Evolutionary conservation across 805 yeast species (phyloP).

Genomic region (Hanseniaspora meyeri): DNA sequence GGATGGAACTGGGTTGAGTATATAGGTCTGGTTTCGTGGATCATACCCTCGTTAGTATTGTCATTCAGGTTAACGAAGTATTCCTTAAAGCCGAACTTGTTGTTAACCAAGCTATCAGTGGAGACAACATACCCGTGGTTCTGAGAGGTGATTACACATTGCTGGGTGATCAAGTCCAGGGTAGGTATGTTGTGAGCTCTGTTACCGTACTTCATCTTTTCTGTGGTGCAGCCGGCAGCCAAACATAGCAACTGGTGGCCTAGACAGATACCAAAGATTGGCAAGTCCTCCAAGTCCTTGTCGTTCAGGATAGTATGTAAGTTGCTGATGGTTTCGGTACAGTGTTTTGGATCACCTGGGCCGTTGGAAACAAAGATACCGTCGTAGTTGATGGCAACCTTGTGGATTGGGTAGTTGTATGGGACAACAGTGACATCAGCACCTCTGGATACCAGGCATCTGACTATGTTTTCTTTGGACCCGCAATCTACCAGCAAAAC

Average conservation of each 20-base stretch:
- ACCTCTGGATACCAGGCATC: slow-evolving; percentile 89
- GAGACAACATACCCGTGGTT: slow-evolving; percentile 98
- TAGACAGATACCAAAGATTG: slow-evolving; percentile 93
- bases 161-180: slow-evolving; percentile 75
- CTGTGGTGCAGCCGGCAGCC: slow-evolving; percentile 87
- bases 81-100: slow-evolving; percentile 52
- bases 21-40: slow-evolving; percentile 72
- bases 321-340: slow-evolving; percentile 63
- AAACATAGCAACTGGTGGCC: slow-evolving; percentile 95
- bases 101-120: slow-evolving; percentile 55
- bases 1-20: slow-evolving; percentile 98
- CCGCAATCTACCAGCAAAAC: slow-evolving; percentile 96
- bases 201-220: slow-evolving; percentile 93
- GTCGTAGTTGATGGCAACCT: slow-evolving; percentile 81
- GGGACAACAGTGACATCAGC: slow-evolving; percentile 96
- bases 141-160: slow-evolving; percentile 96
- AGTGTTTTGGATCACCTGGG: slow-evolving; percentile 95
- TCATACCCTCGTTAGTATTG: slow-evolving; percentile 95
- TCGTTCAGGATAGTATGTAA: slow-evolving; percentile 58
- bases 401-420: slow-evolving; percentile 83
- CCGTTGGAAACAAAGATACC: slow-evolving; percentile 93
- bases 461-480: slow-evolving; percentile 90
- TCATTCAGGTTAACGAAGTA: slow-evolving; percentile 90
- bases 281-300: slow-evolving; percentile 44
- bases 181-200: slow-evolving; percentile 99